These are phyloP conservation scores for Venturia carpophila DNA, from an alignment of 2,329 filamentous ascomycete species.

Conservation along the genomic window DNA sequence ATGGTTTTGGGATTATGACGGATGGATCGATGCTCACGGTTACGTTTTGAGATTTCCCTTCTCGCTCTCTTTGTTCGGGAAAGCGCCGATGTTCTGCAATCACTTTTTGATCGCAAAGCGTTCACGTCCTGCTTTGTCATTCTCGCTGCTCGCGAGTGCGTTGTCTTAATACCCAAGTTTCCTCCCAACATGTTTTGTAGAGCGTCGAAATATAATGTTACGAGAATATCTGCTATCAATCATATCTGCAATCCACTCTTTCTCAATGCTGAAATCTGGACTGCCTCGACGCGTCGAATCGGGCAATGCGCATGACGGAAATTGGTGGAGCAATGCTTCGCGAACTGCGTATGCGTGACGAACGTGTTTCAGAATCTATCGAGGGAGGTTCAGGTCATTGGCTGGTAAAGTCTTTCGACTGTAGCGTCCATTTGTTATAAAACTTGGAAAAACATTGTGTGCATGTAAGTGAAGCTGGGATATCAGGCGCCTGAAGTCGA, in stretches of 20 bases:
- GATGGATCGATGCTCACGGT: constrained; percentile 6
- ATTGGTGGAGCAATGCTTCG: too few species aligned
- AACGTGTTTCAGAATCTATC: too few species aligned
- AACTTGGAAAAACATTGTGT: too few species aligned
- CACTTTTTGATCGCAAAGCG: not conserved
- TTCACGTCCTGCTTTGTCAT: not conserved
- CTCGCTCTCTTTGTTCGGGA: not conserved
- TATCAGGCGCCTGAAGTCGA: too few species aligned
- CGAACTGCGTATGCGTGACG: too few species aligned
- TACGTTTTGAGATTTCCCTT: not conserved
- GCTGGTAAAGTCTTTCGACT: too few species aligned
- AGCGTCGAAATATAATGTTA: not conserved
- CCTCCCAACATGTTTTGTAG: not conserved
- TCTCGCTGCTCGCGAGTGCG: not conserved
- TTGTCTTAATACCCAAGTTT: not conserved
- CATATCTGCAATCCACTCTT: not conserved
- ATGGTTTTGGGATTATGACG: not conserved
- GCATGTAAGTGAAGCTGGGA: too few species aligned
- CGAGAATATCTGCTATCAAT: not conserved
- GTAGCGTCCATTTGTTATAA: too few species aligned
- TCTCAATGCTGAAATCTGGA: not conserved
- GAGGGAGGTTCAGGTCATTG: too few species aligned
- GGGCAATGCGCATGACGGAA: too few species aligned
- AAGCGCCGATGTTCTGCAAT: not conserved
- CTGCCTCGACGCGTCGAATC: not conserved